These are phyloP conservation scores for Cladophialophora exuberans DNA, from an alignment of 2,329 filamentous ascomycete species.

Conservation along the genomic window DNA sequence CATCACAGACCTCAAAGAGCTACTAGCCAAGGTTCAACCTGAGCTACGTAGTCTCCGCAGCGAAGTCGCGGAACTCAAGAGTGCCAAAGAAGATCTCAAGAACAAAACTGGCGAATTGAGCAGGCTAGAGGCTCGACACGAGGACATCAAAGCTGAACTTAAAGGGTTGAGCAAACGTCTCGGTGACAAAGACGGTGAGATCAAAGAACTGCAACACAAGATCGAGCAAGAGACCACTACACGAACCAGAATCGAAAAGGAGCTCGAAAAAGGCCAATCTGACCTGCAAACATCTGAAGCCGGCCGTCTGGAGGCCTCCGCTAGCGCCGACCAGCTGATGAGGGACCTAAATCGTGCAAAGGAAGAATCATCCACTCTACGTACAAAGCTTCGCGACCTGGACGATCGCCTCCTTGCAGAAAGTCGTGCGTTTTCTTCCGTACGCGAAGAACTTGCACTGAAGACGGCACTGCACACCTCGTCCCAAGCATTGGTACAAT, in stretches of 20 bases:
- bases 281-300: slow-evolving; percentile 77
- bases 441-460: slow-evolving; percentile 79
- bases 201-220: slow-evolving; percentile 77
- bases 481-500: slow-evolving; percentile 81
- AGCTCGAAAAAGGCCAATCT: slow-evolving; percentile 71
- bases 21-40: slow-evolving; percentile 81
- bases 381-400: slow-evolving; percentile 67
- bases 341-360: slow-evolving; percentile 72
- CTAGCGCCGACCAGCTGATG: slow-evolving; percentile 70
- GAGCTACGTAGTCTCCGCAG: slow-evolving; percentile 79
- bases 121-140: slow-evolving; percentile 78
- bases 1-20: slow-evolving; percentile 75
- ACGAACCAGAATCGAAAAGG: slow-evolving; percentile 76
- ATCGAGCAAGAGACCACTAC: slow-evolving; percentile 73
- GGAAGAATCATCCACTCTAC: slow-evolving; percentile 65
- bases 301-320: slow-evolving; percentile 76
- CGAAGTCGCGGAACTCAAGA: slow-evolving; percentile 75
- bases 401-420: slow-evolving; percentile 74
- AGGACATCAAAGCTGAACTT: slow-evolving; percentile 77
- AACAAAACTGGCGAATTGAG: slow-evolving; percentile 67
- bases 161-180: slow-evolving; percentile 69
- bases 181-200: slow-evolving; percentile 74
- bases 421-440: slow-evolving; percentile 65
- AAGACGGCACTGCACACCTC: slow-evolving; percentile 85
- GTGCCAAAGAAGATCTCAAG: slow-evolving; percentile 73